Percentiles rank a stretch among this genome's conserved stretches.
These are phyloP conservation scores for Coemansia javaensis DNA, from an alignment of 192 early-diverging fungal species.

Conservation along the genomic window DNA sequence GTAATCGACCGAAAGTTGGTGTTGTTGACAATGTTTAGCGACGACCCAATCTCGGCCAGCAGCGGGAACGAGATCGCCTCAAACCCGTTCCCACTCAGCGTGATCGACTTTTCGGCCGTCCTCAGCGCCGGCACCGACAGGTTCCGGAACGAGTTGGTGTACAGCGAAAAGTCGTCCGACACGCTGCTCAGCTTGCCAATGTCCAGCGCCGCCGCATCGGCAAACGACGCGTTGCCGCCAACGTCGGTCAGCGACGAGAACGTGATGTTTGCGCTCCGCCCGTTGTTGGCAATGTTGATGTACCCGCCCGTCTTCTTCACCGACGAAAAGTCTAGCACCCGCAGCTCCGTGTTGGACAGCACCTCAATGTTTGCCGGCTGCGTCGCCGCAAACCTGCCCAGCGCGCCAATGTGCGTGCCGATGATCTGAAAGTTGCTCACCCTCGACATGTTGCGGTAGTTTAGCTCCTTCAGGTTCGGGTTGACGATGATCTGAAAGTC, in stretches of 20 bases:
- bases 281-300: slow-evolving; percentile 57
- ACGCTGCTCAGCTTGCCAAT: slow-evolving; percentile 48
- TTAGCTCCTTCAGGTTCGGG: slow-evolving; percentile 49
- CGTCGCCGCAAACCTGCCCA: slow-evolving; percentile 36
- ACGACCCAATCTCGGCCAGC: slow-evolving; percentile 56
- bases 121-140: slow-evolving; percentile 48
- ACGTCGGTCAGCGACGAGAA: slow-evolving; percentile 52
- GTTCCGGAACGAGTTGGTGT: slow-evolving; percentile 54
- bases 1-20: slow-evolving; percentile 52
- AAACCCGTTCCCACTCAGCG: slow-evolving; percentile 56
- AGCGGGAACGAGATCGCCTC: slow-evolving; percentile 54
- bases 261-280: slow-evolving; percentile 37
- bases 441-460: slow-evolving; percentile 43
- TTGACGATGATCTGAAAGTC: slow-evolving; percentile 52
- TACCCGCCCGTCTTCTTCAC: slow-evolving; percentile 48
- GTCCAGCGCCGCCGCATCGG: slow-evolving; percentile 46
- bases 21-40: slow-evolving; percentile 62
- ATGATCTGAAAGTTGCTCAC: slow-evolving; percentile 51
- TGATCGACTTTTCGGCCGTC: slow-evolving; percentile 54
- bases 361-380: slow-evolving; percentile 50
- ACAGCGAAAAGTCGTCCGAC: slow-evolving; percentile 55
- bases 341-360: slow-evolving; percentile 55
- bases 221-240: slow-evolving; percentile 57
- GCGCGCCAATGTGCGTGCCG: slow-evolving; percentile 40
- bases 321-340: slow-evolving; percentile 47